phyloP scores from a whole-genome alignment of 176 grass and related monocot species.

The Canna indica region DNA sequence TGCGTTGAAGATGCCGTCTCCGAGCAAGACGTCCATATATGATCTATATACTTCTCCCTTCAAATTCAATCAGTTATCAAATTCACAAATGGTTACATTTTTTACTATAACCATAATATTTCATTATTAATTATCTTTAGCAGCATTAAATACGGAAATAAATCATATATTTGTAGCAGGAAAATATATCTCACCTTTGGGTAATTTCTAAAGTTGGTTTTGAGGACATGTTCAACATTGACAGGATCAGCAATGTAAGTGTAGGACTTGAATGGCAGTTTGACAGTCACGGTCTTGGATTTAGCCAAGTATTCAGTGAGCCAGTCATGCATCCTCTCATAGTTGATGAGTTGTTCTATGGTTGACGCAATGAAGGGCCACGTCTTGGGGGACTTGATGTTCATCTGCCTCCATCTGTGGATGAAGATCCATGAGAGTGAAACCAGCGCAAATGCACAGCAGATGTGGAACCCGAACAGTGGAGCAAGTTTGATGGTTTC shows the following conservation, averaged over 20 bases:
- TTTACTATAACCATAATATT: too few relatives aligned
- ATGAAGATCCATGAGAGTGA: slow-evolving; percentile 53
- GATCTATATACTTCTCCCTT: slow-evolving; percentile 64
- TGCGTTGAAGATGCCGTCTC: slow-evolving; percentile 87
- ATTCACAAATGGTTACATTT: too few relatives aligned
- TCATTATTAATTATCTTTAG: too few relatives aligned
- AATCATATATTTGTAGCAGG: too few relatives aligned
- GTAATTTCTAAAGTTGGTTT: slow-evolving; percentile 91
- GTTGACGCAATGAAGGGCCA: slow-evolving; percentile 73
- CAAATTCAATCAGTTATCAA: slow-evolving; percentile 2
- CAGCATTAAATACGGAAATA: too few relatives aligned
- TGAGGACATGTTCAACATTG: slow-evolving; percentile 83
- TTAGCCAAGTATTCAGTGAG: slow-evolving; percentile 49
- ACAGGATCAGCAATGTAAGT: slow-evolving; percentile 86
- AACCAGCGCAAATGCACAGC: slow-evolving; percentile 33
- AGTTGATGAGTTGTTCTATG: slow-evolving; percentile 82
- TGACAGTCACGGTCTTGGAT: slow-evolving; percentile 52
- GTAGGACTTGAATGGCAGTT: slow-evolving; percentile 84
- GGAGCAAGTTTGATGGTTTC: neutral
- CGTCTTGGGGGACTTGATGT: slow-evolving; percentile 54
- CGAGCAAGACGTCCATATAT: slow-evolving; percentile 87
- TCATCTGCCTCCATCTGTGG: slow-evolving; percentile 60
- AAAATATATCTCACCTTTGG: slow-evolving; percentile 50
- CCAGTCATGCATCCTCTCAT: slow-evolving; percentile 91
- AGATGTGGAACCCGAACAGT: slow-evolving; percentile 33